Percentiles rank a stretch among this genome's conserved stretches.
Conservation (phyloP, 2,329 filamentous ascomycete species). For the Cladophialophora carrionii region DNA sequence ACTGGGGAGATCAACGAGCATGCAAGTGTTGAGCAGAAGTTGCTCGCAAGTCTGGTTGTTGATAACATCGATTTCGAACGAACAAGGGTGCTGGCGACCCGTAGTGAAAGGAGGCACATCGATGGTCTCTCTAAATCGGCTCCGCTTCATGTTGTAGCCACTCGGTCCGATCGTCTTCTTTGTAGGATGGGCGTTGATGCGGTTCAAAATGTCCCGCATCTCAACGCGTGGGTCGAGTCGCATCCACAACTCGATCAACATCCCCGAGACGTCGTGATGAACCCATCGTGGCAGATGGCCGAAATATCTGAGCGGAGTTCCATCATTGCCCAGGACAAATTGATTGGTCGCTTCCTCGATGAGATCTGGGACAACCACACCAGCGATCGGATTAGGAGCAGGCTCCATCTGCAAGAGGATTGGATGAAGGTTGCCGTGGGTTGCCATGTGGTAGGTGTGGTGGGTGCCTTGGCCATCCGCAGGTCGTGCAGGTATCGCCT, state of each 20-base stretch:
- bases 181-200: slow-evolving; percentile 18
- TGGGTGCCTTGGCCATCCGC: slow-evolving; percentile 11
- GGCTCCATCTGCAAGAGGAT: slow-evolving; percentile 32
- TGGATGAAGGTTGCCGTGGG: slow-evolving; percentile 26
- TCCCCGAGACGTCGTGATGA: slow-evolving; percentile 24
- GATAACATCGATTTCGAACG: slow-evolving; percentile 25
- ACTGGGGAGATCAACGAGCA: slow-evolving; percentile 28
- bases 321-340: slow-evolving; percentile 8
- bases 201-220: slow-evolving; percentile 30
- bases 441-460: slow-evolving; percentile 25
- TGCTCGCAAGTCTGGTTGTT: slow-evolving; percentile 22
- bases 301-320: slow-evolving; percentile 30
- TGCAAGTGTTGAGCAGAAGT: slow-evolving; percentile 32
- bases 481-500: slow-evolving; percentile 19
- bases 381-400: slow-evolving; percentile 4
- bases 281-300: slow-evolving; percentile 33
- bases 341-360: slow-evolving; percentile 18
- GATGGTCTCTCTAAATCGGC: slow-evolving; percentile 23
- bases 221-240: slow-evolving; percentile 30
- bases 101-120: slow-evolving; percentile 7
- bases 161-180: slow-evolving; percentile 8
- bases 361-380: slow-evolving; percentile 19
- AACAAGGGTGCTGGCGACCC: slow-evolving; percentile 12
- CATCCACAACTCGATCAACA: slow-evolving; percentile 33
- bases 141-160: slow-evolving; percentile 28